Base-by-base conservation (phyloP, 2,329 filamentous ascomycete genomes). In the Cytospora piceicola region DNA sequence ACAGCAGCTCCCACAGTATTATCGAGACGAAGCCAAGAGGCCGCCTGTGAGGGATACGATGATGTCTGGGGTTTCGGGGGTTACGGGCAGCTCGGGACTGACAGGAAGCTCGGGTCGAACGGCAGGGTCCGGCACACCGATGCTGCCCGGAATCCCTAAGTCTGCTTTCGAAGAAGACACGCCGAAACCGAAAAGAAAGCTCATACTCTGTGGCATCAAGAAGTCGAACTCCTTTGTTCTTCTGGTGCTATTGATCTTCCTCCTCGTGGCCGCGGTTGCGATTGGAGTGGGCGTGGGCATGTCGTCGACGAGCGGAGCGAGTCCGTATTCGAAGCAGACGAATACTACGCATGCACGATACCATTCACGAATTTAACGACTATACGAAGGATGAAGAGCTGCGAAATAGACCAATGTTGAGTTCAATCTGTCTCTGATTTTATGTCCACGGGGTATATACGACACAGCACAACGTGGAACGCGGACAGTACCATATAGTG, bases 201-300 rank as follows among this genome's bases (percentile, higher is more conserved):
- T 62, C 30, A 8, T 55, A 9, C 52, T 62, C 17, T 62, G 59
- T 6, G 59, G 59, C 20, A 49, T 62, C 27, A 49, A 34, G 20
- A 36, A 39, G 30, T 62, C 59, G 20, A 62, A 62, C 27, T 55
- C 56, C 51, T 62, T 49, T 24, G 27, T 62, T 11, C 20, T 62
- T 9, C 20, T 62, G 27, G 59, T 62, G 2, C 52, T 62, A 4
- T 1, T 46, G 20, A 27, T 62, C 8, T 62, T 62, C 24, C 24
- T 62, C 34, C 39, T 55, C 15, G 59, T 36, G 17, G 59, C 46
- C n/a, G 59, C 52, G 29, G 59, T 62, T 24, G 51, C 59, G 14
- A 49, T 62, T 17, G 59, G 59, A 20, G 59, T 62, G n/a, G 59
- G 59, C 52, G 59, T 62, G 27, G 59, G 59, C 36, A 62, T 55